Percentiles rank a stretch among this genome's conserved stretches.
Conservation (phyloP, 1,284 basidiomycete species). For the Xanthoconium separans region DNA sequence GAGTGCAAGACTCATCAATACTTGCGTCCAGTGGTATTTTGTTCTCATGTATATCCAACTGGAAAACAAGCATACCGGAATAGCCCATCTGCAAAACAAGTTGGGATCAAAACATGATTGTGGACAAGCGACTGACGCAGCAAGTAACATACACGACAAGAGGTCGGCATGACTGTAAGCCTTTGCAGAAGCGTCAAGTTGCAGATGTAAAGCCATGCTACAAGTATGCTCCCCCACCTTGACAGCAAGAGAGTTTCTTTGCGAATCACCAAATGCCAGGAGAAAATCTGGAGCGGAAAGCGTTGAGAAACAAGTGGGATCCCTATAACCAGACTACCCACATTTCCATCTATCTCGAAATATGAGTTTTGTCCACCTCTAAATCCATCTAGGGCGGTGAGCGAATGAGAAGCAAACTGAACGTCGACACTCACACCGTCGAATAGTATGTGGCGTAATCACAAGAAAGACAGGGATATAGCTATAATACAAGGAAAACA, state of each 20-base stretch:
- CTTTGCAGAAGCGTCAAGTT: constrained; percentile 29
- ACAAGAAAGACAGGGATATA: constrained; percentile 75
- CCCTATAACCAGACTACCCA: constrained; percentile 35
- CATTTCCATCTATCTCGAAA: constrained; percentile 85
- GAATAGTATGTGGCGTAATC: constrained; percentile 84
- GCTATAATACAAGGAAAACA: constrained; percentile 37
- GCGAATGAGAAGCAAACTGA: background rate
- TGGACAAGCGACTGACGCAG: constrained; percentile 52
- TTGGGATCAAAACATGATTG: constrained; percentile 1
- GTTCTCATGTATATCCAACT: constrained; percentile 79
- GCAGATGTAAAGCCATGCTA: background rate
- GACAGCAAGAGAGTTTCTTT: constrained; percentile 81
- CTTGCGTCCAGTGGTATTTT: constrained; percentile 82
- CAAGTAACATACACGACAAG: constrained; percentile 87
- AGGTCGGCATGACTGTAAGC: constrained; percentile 84
- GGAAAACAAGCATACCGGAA: constrained; percentile 79
- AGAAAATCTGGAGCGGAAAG: constrained; percentile 59
- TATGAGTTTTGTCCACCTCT: constrained; percentile 75
- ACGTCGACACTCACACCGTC: constrained; percentile 51
- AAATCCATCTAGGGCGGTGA: constrained; percentile 57
- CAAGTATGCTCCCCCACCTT: constrained; percentile 44
- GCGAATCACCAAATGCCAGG: constrained; percentile 73
- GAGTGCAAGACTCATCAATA: constrained; percentile 47
- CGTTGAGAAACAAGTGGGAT: background rate
- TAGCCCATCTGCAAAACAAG: constrained; percentile 62